A percentile compares a stretch with the other conserved stretches of the same genome.
These are phyloP conservation scores for Fusarium sp. DNA, from an alignment of 2,329 filamentous ascomycete species.

Conservation along the genomic window DNA sequence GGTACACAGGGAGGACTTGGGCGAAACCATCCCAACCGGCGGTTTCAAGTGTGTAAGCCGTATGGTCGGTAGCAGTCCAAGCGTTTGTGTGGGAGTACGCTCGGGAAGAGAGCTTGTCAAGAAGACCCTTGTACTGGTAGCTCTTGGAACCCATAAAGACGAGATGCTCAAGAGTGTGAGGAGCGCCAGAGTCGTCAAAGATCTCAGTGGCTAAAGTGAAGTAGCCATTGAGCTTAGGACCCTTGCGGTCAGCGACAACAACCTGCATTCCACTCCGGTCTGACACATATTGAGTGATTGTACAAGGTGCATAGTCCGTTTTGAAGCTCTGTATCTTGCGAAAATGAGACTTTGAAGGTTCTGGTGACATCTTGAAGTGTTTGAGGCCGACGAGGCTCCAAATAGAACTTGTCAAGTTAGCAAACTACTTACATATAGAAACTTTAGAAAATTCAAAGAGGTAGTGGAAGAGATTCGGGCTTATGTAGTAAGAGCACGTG, in stretches of 20 bases:
- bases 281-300: slow-evolving; percentile 95
- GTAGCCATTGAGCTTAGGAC: slow-evolving; percentile 94
- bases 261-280: slow-evolving; percentile 94
- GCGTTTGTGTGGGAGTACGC: slow-evolving; percentile 96
- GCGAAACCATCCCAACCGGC: slow-evolving; percentile 98
- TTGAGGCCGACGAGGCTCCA: slow-evolving; percentile 32
- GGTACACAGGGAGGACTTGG: slow-evolving; percentile 91
- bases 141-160: slow-evolving; percentile 92
- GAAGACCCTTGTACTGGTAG: slow-evolving; percentile 92
- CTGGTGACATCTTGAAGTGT: slow-evolving; percentile 60
- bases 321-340: slow-evolving; percentile 86
- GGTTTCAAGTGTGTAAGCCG: slow-evolving; percentile 93
- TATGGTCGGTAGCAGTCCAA: slow-evolving; percentile 97
- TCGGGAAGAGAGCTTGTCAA: slow-evolving; percentile 92
- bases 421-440: not conserved
- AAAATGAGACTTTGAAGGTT: slow-evolving; percentile 69
- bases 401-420: slow-evolving; percentile 34
- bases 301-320: slow-evolving; percentile 87
- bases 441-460: not conserved
- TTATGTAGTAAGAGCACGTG: not conserved
- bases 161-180: slow-evolving; percentile 84
- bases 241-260: slow-evolving; percentile 88
- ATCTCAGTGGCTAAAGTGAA: slow-evolving; percentile 98
- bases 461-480: not conserved
- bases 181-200: slow-evolving; percentile 94